A percentile compares a stretch with the other conserved stretches of the same genome.
These are phyloP conservation scores for Elaeis oleifera DNA, from an alignment of 202 grass and related monocot species.

Conservation along the genomic window DNA sequence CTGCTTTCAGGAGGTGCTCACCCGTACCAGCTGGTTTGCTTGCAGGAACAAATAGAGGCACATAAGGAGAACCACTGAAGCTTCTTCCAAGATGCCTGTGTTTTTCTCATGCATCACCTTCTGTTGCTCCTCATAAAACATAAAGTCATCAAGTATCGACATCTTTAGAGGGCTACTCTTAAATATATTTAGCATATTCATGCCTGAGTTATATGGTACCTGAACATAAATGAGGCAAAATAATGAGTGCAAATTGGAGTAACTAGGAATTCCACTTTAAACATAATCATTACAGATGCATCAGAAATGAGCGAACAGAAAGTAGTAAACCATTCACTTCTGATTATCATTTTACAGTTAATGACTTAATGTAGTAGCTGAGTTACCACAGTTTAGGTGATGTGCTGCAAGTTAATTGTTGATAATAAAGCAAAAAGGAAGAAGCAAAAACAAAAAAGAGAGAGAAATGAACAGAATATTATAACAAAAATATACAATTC, in stretches of 20 bases:
- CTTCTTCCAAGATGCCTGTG: constrained; percentile 46
- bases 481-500: too few relatives aligned
- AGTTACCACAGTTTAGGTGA: too few relatives aligned
- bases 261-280: too few relatives aligned
- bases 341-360: too few relatives aligned
- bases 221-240: constrained; percentile 13
- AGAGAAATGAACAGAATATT: too few relatives aligned
- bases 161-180: constrained; percentile 42
- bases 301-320: too few relatives aligned
- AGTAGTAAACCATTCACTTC: too few relatives aligned
- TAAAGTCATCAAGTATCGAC: constrained; percentile 71
- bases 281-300: neutral
- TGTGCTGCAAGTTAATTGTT: too few relatives aligned
- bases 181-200: constrained; percentile 53
- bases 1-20: too few relatives aligned
- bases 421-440: too few relatives aligned
- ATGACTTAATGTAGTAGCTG: too few relatives aligned
- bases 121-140: constrained; percentile 59
- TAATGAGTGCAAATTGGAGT: neutral
- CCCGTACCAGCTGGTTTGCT: neutral
- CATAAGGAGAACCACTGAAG: constrained; percentile 48
- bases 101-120: constrained; percentile 43
- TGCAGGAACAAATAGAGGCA: constrained; percentile 45
- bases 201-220: constrained; percentile 49
- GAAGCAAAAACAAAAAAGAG: too few relatives aligned